phyloP scores from a whole-genome alignment of 2,329 filamentous ascomycete genomes.

The Alternaria gansuensis region DNA sequence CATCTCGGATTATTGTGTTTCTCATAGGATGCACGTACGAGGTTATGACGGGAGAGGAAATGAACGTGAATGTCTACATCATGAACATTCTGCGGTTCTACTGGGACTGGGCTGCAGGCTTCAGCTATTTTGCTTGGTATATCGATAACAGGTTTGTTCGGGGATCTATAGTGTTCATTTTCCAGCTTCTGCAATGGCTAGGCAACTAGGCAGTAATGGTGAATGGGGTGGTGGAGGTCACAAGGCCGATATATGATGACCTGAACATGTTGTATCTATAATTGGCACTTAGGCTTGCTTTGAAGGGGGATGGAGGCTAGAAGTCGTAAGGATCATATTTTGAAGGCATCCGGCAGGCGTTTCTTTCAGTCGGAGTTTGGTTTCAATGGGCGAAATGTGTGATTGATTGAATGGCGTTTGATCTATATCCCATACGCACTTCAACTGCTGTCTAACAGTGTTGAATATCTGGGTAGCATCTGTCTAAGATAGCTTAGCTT shows the following conservation, averaged over 20 bases:
- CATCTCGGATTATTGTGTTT: neutral
- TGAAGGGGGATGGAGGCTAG: too few relatives aligned
- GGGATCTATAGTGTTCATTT: neutral
- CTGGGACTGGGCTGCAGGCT: neutral
- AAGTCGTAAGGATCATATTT: rapidly evolving
- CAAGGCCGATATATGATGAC: neutral
- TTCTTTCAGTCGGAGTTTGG: neutral
- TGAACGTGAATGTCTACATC: neutral
- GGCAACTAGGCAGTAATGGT: neutral
- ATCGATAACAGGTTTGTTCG: neutral
- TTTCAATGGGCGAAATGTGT: neutral
- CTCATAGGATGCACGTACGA: neutral
- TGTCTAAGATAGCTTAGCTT: rapidly evolving
- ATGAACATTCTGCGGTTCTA: slow-evolving; percentile 1
- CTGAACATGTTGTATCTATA: neutral
- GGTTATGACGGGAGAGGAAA: neutral
- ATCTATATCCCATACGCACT: too few relatives aligned
- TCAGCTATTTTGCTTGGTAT: neutral
- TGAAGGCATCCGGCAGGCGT: neutral
- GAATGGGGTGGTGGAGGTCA: neutral
- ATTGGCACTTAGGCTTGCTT: neutral
- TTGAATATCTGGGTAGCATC: neutral
- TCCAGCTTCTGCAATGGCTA: neutral
- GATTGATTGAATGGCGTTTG: neutral
- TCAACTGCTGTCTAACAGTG: neutral